Conservation (phyloP, 2,329 filamentous ascomycete species). For the Gnomoniopsis sp. region DNA sequence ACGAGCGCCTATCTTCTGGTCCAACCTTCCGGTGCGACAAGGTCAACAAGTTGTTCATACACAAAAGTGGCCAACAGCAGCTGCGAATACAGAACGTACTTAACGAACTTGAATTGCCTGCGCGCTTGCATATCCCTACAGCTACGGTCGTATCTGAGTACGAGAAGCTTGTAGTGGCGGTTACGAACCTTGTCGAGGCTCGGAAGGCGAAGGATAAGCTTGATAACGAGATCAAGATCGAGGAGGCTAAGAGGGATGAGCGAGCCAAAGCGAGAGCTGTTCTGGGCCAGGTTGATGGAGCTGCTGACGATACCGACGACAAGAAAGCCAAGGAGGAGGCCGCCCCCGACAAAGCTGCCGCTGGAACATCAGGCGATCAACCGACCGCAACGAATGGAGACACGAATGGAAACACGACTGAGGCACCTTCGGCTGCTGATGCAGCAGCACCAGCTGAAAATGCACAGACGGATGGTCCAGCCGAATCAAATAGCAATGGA, state of each 20-base stretch:
- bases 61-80: constrained; percentile 74
- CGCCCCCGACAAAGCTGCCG: constrained; percentile 11
- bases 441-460: background rate
- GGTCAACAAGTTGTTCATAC: constrained; percentile 73
- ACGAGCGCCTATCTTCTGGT: constrained; percentile 81
- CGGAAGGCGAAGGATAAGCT: constrained; percentile 74
- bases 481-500: background rate
- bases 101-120: constrained; percentile 67
- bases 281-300: constrained; percentile 18
- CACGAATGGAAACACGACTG: constrained; percentile 14
- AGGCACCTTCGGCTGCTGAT: constrained; percentile 10
- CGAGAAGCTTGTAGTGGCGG: constrained; percentile 65
- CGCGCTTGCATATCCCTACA: constrained; percentile 71
- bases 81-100: constrained; percentile 71
- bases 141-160: constrained; percentile 67
- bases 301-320: constrained; percentile 13
- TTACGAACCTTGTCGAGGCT: constrained; percentile 67
- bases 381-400: constrained; percentile 6
- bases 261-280: constrained; percentile 37
- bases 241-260: constrained; percentile 55
- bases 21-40: constrained; percentile 87
- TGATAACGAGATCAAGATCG: constrained; percentile 64
- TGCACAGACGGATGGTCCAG: constrained; percentile 13
- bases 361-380: constrained; percentile 6
- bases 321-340: constrained; percentile 12